Percentiles rank a stretch among this genome's conserved stretches.
Conservation (phyloP, 495 filamentous ascomycete species). For the Penicillium verhagenii region DNA sequence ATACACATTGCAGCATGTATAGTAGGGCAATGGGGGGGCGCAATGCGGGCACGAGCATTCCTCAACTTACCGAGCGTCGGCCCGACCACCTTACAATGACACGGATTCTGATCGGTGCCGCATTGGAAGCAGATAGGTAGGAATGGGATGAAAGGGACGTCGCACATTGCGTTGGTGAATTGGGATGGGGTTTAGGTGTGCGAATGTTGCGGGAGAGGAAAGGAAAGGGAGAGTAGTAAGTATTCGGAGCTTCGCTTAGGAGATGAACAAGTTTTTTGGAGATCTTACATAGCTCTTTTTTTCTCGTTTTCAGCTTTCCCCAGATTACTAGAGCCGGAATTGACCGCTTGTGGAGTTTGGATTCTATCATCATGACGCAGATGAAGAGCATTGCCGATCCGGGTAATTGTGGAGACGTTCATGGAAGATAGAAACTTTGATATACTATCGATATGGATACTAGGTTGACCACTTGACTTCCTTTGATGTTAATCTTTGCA, state of each 20-base stretch:
- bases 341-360: neutral
- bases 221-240: neutral
- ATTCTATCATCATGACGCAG: slow-evolving; percentile 12
- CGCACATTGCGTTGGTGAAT: slow-evolving; percentile 31
- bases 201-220: neutral
- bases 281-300: neutral
- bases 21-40: too few species aligned
- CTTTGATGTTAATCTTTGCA: too few species aligned
- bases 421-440: neutral
- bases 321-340: slow-evolving; percentile 1
- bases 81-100: slow-evolving; percentile 61
- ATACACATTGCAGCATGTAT: too few species aligned
- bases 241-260: neutral
- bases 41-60: neutral
- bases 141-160: slow-evolving; percentile 39
- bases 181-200: neutral
- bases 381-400: neutral
- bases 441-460: too few species aligned
- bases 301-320: neutral
- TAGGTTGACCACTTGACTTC: too few species aligned
- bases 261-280: neutral
- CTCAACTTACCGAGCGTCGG: slow-evolving; percentile 51
- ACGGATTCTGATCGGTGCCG: slow-evolving; percentile 60
- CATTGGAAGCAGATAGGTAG: slow-evolving; percentile 56
- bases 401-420: neutral